Conservation (phyloP, 208 protist genomes). For the Leishmania mexicana region DNA sequence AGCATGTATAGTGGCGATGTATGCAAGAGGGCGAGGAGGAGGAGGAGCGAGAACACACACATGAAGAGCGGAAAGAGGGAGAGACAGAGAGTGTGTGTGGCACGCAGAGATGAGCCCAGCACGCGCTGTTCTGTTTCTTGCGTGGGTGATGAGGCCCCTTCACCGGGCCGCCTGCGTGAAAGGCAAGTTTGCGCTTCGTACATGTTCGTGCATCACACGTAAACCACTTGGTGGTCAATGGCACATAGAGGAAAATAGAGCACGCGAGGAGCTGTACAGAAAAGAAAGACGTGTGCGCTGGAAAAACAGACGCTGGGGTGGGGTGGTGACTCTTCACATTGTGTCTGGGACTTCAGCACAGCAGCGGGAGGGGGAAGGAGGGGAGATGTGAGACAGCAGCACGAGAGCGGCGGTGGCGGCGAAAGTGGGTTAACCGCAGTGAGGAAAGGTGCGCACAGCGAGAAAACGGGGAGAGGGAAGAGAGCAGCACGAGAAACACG, state of each 20-base stretch:
- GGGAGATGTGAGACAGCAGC: not conserved
- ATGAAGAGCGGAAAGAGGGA: not conserved
- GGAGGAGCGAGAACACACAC: not conserved
- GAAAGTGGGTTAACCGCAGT: not conserved
- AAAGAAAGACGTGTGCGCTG: not conserved
- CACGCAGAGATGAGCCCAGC: not conserved
- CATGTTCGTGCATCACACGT: not conserved
- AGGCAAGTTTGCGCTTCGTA: not conserved
- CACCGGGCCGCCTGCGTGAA: not conserved
- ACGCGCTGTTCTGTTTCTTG: not conserved
- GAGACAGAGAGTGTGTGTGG: not conserved
- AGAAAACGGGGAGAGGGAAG: not conserved
- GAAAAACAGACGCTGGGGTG: too few species aligned
- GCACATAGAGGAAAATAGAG: not conserved
- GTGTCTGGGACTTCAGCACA: not conserved
- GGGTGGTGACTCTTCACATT: not conserved
- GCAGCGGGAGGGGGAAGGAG: not conserved
- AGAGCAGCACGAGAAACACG: not conserved
- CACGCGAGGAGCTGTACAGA: not conserved
- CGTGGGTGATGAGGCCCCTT: not conserved
- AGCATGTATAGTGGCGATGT: not conserved
- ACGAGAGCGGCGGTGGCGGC: not conserved
- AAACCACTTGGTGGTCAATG: not conserved
- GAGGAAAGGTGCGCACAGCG: not conserved
- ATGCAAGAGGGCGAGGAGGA: not conserved